Evolutionary conservation across 768 basidiomycete genomes (phyloP), one percentile per base, ranked within the genome.

Genomic region (Suillus lakei): DNA sequence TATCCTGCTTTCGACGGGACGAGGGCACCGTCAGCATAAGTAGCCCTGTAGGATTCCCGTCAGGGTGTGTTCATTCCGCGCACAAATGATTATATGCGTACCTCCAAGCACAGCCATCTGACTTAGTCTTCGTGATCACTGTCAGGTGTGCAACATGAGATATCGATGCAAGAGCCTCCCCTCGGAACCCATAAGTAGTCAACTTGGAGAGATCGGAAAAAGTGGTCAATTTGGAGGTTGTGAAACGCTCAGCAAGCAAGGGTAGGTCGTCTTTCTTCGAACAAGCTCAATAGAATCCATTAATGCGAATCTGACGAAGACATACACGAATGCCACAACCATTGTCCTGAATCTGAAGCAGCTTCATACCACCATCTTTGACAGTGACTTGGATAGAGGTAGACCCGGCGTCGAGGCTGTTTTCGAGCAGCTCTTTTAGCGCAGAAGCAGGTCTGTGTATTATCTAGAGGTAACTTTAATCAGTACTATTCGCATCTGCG

Each of bases 271-370:
- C 74, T 87, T 92, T 95, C 95, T 98, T 30, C 41, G 64, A 26
- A 51, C 41, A 28, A 26, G 8, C 32, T 65, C 28, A 67, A 53
- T 18, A 12, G 28, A 38, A 1, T 28, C 48, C 46, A 46, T 38
- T 5, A 9, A 28, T 38, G 55, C 9, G 16, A 63, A n/a, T 51
- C 26, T 60, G 41, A 15, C 63, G 53, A 26, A 34, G 36, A 79
- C 90, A 73, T 71, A 95, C 96, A 55, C 91, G 86, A 72, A 99
- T 98, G 3, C 97, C 98, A 77, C 88, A 93, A 0, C 98, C 97
- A 74, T 99, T 98, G 73, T 99, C 98, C 72, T 96, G 93, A 61
- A 99, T 96, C 78, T 98, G 95, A 43, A 99, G 84, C 18, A 96
- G 80, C 75, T 97, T 99, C 82, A 98, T 81, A 4, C 98, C 98